Percentiles rank a stretch among this genome's conserved stretches.
Evolutionary conservation across 441 rosid species (phyloP).

Genomic region (Erodium chrysanthum): DNA sequence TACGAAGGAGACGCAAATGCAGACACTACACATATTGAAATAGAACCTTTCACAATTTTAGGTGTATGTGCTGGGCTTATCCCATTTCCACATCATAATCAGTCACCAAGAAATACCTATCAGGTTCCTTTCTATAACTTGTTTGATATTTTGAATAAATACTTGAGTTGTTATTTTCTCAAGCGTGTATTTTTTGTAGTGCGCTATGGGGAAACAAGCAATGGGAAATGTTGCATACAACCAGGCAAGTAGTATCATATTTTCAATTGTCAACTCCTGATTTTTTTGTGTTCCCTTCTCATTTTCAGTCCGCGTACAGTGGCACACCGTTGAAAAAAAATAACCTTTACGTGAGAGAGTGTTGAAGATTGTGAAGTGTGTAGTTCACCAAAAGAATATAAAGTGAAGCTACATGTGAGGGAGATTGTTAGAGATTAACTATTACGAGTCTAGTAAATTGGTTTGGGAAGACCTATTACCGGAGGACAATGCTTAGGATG

Average conservation of each 20-base stretch:
- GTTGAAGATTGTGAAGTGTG: background rate
- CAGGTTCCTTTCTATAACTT: constrained; percentile 43
- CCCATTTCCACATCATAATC: constrained; percentile 98
- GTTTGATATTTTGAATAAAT: constrained; percentile 10
- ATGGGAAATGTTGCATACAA: constrained; percentile 97
- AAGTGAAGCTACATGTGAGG: background rate
- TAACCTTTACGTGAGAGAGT: background rate
- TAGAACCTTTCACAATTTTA: constrained; percentile 93
- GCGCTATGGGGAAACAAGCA: constrained; percentile 99
- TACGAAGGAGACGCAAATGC: constrained; percentile 68
- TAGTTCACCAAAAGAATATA: background rate
- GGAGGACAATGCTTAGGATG: no score
- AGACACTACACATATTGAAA: constrained; percentile 86
- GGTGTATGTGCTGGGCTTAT: constrained; percentile 95
- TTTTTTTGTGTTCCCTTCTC: background rate
- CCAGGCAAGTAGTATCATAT: constrained; percentile 49
- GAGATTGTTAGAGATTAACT: background rate
- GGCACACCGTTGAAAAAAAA: background rate
- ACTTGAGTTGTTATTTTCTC: background rate
- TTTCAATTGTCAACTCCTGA: background rate
- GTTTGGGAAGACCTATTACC: no score
- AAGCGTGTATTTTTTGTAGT: constrained; percentile 33
- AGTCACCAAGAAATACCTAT: constrained; percentile 95
- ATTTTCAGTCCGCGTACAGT: background rate
- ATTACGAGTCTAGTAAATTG: no score